A percentile compares a stretch with the other conserved stretches of the same genome.
phyloP scores from a whole-genome alignment of 2,329 filamentous ascomycete genomes.

The Fonsecaea monophora region DNA sequence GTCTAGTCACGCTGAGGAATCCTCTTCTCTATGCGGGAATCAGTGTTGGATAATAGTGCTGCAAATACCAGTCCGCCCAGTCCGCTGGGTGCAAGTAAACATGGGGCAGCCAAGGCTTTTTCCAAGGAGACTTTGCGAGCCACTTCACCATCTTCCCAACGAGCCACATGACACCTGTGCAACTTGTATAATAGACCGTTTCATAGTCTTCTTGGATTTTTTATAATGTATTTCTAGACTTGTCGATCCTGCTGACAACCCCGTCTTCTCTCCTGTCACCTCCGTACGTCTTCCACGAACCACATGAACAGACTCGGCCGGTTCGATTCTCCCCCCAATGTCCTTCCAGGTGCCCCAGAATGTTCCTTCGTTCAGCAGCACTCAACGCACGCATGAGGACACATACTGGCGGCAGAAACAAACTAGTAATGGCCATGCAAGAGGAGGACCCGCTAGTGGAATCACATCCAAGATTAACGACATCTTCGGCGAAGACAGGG shows the following conservation, averaged over 20 bases:
- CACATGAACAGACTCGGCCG: background rate
- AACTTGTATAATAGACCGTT: conserved; percentile 5
- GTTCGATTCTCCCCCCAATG: conserved; percentile 40
- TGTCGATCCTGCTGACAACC: background rate
- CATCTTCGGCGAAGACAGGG: conserved; percentile 67
- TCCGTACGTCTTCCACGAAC: background rate
- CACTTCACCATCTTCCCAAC: background rate
- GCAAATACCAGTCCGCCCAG: too few species aligned
- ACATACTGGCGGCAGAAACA: conserved; percentile 65
- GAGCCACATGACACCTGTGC: background rate
- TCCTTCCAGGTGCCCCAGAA: conserved; percentile 71
- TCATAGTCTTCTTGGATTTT: background rate
- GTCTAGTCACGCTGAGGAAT: background rate
- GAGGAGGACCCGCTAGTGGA: conserved; percentile 48
- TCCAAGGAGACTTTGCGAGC: background rate
- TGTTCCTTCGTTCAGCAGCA: conserved; percentile 71
- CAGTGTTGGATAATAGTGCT: background rate
- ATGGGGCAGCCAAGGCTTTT: background rate
- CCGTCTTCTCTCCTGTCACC: background rate
- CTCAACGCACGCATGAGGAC: conserved; percentile 71
- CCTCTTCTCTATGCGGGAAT: background rate
- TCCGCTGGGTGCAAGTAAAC: too few species aligned
- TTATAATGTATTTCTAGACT: conserved; percentile 3
- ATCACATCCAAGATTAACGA: conserved; percentile 69
- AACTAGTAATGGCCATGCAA: conserved; percentile 53